Base-by-base conservation (phyloP, 306 rosid genomes). In the Lablab purpureus region DNA sequence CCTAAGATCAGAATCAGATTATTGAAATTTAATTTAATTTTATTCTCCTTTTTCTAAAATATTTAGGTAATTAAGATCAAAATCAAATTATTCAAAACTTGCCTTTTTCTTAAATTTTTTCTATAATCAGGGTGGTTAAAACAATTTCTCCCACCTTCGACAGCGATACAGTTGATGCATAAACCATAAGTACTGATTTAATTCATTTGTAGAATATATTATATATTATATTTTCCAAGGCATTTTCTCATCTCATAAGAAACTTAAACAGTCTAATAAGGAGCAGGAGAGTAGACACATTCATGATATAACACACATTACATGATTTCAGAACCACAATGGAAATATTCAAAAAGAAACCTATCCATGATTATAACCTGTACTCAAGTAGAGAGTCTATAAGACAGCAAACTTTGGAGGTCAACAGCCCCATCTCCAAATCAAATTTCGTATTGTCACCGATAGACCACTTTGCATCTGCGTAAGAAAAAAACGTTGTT, bases 371-470 rank as follows among this genome's bases (percentile, higher is more conserved):
- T 22, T 22, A 75, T 28, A 64, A 94, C 98, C 97, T 92, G 92
- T 92, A 92, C 67, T 92, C 89, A 30, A 89, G 88, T 68, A 94
- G 93, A 75, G 87, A 77, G 46, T 89, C 87, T 56, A 88, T 32
- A 72, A 94, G 97, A 80, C 93, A 89, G 27, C 54, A 68, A 80
- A 92, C 97, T 89, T 89, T 94, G 14, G 88, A 55, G 55, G 97
- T 88, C 17, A 92, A 22, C 49, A 88, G 77, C 25, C 97, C 97
- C 66, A 2, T 60, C 1, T 84, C 83, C 82, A 73, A 54, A 73
- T 81, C 75, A 2, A 67, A 71, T 41, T 69, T 27, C 34, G 79
- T 19, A 71, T 89, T 83, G 76, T 79, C 87, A 68, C 84, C 84
- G 67, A 92, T 73, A 50, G 79, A 82, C 88, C 89, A 84, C 19